Base-by-base conservation (phyloP, 768 basidiomycete genomes). In the Suillus paluster region DNA sequence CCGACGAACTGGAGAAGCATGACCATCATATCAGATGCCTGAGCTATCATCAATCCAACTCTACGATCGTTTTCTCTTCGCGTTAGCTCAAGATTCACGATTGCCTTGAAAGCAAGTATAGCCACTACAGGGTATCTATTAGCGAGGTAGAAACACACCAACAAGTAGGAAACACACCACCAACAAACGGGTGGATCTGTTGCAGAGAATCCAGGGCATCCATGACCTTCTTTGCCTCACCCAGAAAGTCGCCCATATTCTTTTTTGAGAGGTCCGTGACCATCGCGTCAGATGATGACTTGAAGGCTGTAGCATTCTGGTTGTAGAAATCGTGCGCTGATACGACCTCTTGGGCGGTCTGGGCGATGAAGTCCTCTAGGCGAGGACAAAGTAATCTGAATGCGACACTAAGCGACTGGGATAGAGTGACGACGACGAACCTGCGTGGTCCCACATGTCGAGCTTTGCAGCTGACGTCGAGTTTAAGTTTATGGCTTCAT, bases 11-110 rank as follows among this genome's bases (percentile, higher is more conserved):
- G 77, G 17, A 83, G 73, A 21, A 85, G 76, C 3, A 74, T 74
- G 15, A 68, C 59, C 78, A 86, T 82, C 75, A 82, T 77, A 45
- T 84, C 77, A 61, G 75, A 77, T 83, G 86, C 86, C 63, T 83
- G 79, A 10, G 80, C 68, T 41, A 81, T 81, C 7, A 86, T 72
- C 4, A 76, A 71, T 2, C 79, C 61, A 8, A 85, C 76, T 62
- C 83, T 84, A 59, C 77, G 79, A 59, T 86, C 81, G 58, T 86
- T 86, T 30, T 83, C 82, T 25, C 81, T 72, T 25, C 84, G 73
- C 3, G 80, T 81, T 58, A 80, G 58, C 57, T 85, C 83, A 39
- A 86, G 71, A 19, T 79, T 78, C 30, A 83, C 75, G 6, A 83
- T 82, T 0, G 82, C 72, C 39, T 80, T 76, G 70, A 86, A 86